phyloP scores from a whole-genome alignment of 2,329 filamentous ascomycete species.

The Sporothrix schenckii region DNA sequence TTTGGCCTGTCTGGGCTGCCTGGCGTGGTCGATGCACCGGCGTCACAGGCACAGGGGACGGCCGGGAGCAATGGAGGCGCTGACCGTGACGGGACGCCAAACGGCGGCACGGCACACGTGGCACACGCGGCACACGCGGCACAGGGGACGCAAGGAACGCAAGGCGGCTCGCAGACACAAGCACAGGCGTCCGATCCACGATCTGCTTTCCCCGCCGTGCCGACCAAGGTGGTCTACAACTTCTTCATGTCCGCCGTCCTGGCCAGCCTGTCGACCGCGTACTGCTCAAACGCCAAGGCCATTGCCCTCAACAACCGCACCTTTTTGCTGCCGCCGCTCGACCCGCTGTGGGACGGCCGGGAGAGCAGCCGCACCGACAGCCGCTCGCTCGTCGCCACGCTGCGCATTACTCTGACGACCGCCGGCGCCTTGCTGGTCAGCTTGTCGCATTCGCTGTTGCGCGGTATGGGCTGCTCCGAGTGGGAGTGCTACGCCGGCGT shows the following conservation, averaged over 20 bases:
- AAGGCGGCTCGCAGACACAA: too few relatives aligned
- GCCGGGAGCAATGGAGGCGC: background rate
- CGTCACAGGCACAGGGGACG: background rate
- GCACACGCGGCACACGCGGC: background rate
- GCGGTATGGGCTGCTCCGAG: conserved; percentile 53
- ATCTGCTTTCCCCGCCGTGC: conserved; percentile 41
- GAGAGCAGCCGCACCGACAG: conserved; percentile 35
- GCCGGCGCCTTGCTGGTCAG: conserved; percentile 57
- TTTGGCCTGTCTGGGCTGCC: background rate
- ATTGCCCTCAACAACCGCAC: conserved; percentile 59
- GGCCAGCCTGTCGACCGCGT: conserved; percentile 53
- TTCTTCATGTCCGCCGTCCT: conserved; percentile 58
- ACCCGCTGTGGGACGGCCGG: conserved; percentile 40
- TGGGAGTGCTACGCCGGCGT: conserved; percentile 48
- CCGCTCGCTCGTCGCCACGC: conserved; percentile 51
- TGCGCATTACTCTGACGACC: conserved; percentile 59
- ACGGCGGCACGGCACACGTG: background rate
- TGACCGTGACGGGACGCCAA: background rate
- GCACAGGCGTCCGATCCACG: conserved; percentile 13
- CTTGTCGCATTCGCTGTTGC: conserved; percentile 52
- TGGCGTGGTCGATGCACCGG: background rate
- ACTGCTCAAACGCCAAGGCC: conserved; percentile 54
- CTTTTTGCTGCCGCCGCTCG: conserved; percentile 50
- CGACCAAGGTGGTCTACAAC: conserved; percentile 55
- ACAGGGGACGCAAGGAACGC: background rate